Conservation (phyloP, 805 yeast species). For the Candida coquimbonensis region DNA sequence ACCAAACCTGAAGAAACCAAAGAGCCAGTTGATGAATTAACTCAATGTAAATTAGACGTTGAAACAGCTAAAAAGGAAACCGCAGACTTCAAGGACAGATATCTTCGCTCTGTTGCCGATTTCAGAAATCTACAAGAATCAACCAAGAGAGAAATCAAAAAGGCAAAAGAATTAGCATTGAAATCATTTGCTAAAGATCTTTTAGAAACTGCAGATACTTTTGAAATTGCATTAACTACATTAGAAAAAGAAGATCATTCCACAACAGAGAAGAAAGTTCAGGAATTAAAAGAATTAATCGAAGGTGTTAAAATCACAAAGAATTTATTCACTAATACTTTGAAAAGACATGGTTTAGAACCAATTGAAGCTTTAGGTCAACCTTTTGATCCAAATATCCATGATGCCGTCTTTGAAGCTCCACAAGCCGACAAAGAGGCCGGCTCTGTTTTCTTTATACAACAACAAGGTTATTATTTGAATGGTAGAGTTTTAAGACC, state of each 20-base stretch:
- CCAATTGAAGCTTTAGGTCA: slow-evolving; percentile 44
- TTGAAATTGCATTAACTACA: slow-evolving; percentile 23
- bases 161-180: slow-evolving; percentile 24
- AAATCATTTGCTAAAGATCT: slow-evolving; percentile 24
- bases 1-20: slow-evolving; percentile 10
- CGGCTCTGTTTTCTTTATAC: slow-evolving; percentile 48
- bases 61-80: slow-evolving; percentile 21
- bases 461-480: slow-evolving; percentile 44
- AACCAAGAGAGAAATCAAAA: slow-evolving; percentile 24
- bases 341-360: slow-evolving; percentile 41
- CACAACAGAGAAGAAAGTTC: slow-evolving; percentile 20
- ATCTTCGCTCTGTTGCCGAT: slow-evolving; percentile 24
- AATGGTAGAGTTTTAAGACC: slow-evolving; percentile 49
- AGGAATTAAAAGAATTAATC: slow-evolving; percentile 39
- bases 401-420: slow-evolving; percentile 47
- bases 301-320: slow-evolving; percentile 48
- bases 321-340: slow-evolving; percentile 41
- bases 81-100: slow-evolving; percentile 22
- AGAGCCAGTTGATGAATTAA: slow-evolving; percentile 20
- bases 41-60: slow-evolving; percentile 12
- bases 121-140: slow-evolving; percentile 25
- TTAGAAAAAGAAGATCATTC: slow-evolving; percentile 22
- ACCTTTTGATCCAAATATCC: slow-evolving; percentile 44
- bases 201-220: slow-evolving; percentile 24
- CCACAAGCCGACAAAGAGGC: slow-evolving; percentile 50